phyloP scores from a whole-genome alignment of 441 rosid genomes.

The Breynia disticha region DNA sequence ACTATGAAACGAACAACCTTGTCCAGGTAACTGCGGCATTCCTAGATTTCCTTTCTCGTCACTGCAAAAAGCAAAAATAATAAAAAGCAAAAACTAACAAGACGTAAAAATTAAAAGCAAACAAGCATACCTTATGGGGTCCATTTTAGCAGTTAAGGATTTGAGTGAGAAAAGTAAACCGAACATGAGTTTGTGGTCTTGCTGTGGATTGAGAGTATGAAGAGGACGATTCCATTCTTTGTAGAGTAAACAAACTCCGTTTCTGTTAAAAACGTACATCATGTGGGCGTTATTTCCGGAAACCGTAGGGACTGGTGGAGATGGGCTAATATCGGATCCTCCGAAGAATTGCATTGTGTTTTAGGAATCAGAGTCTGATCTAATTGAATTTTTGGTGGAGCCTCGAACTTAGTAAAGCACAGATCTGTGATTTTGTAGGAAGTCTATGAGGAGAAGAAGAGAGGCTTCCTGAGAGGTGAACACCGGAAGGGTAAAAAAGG shows the following conservation, averaged over 20 bases:
- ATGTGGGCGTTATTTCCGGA: conserved; percentile 74
- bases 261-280: conserved; percentile 73
- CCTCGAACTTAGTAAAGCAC: too few relatives aligned
- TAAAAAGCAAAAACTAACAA: not conserved
- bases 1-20: conserved; percentile 89
- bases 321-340: conserved; percentile 79
- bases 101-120: not conserved
- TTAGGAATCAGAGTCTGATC: too few relatives aligned
- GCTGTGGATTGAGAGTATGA: conserved; percentile 68
- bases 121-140: conserved; percentile 46
- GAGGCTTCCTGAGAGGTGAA: too few relatives aligned
- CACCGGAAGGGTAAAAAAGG: too few relatives aligned
- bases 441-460: too few relatives aligned
- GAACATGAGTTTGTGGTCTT: conserved; percentile 90
- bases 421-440: too few relatives aligned
- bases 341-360: conserved; percentile 78
- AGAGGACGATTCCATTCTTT: conserved; percentile 87
- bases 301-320: conserved; percentile 54
- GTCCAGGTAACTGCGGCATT: conserved; percentile 81
- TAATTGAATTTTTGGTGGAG: too few relatives aligned
- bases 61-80: conserved; percentile 18
- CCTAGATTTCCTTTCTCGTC: conserved; percentile 79
- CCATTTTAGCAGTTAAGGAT: conserved; percentile 88
- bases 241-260: conserved; percentile 79
- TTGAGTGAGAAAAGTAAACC: conserved; percentile 75